These are phyloP conservation scores for Jamesozyma hellenica DNA, from an alignment of 805 yeast species.

Conservation along the genomic window DNA sequence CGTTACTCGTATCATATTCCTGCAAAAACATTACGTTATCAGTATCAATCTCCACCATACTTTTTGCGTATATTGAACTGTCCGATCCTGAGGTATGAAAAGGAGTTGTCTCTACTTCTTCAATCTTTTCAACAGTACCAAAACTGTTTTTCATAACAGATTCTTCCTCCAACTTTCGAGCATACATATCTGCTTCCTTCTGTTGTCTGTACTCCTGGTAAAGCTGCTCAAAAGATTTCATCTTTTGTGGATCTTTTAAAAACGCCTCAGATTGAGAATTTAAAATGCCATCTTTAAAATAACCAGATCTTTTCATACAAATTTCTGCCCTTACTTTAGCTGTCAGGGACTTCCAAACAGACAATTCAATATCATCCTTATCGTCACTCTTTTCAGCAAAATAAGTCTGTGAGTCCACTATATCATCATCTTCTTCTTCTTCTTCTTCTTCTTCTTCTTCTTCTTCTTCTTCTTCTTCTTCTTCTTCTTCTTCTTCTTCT, in stretches of 20 bases:
- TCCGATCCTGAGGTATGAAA: slow-evolving; percentile 1
- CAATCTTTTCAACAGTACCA: slow-evolving; percentile 25
- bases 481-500: slow-evolving; percentile 9
- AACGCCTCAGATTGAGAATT: slow-evolving; percentile 63
- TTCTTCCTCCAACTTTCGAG: slow-evolving; percentile 23
- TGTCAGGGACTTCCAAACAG: slow-evolving; percentile 76
- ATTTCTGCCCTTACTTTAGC: slow-evolving; percentile 71
- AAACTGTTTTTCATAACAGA: slow-evolving; percentile 35
- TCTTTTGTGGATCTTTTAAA: slow-evolving; percentile 51
- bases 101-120: slow-evolving; percentile 19
- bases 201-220: slow-evolving; percentile 25
- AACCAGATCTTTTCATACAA: slow-evolving; percentile 53
- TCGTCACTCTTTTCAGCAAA: slow-evolving; percentile 48
- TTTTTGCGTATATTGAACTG: slow-evolving; percentile 27
- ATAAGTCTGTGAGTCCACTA: slow-evolving; percentile 34
- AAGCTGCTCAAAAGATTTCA: slow-evolving; percentile 44
- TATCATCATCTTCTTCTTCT: slow-evolving; percentile 39
- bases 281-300: slow-evolving; percentile 51
- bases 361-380: slow-evolving; percentile 59
- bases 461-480: slow-evolving; percentile 18
- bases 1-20: slow-evolving; percentile 79
- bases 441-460: slow-evolving; percentile 31
- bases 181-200: slow-evolving; percentile 20
- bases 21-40: slow-evolving; percentile 54
- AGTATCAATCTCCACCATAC: slow-evolving; percentile 37